phyloP scores from a whole-genome alignment of 2,329 filamentous ascomycete species.

The Talaromyces verruculosus region DNA sequence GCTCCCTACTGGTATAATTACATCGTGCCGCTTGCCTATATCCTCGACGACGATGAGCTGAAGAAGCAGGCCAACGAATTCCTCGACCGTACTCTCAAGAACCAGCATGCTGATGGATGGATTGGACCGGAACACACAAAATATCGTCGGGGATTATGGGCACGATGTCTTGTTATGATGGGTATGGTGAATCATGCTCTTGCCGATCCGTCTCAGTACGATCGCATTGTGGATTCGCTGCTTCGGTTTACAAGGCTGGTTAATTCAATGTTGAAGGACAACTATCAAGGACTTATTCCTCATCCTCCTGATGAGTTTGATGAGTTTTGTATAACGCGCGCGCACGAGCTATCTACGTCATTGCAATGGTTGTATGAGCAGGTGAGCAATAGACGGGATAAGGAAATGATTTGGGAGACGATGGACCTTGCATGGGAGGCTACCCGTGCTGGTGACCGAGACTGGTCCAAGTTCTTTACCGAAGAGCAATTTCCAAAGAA shows the following conservation, averaged over 20 bases:
- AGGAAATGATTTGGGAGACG: conserved; percentile 21
- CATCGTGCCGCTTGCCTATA: conserved; percentile 21
- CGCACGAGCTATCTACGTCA: conserved; percentile 20
- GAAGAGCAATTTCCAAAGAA: conserved; percentile 20
- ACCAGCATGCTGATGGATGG: conserved; percentile 22
- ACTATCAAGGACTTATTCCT: conserved; percentile 20
- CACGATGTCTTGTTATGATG: conserved; percentile 21
- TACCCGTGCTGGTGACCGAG: conserved; percentile 17
- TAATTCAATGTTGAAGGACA: conserved; percentile 21
- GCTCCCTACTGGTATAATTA: conserved; percentile 23
- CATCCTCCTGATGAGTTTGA: conserved; percentile 20
- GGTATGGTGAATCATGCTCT: conserved; percentile 21
- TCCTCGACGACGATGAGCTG: conserved; percentile 19
- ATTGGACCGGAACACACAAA: conserved; percentile 20
- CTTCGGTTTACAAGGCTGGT: conserved; percentile 15
- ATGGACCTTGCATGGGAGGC: conserved; percentile 22
- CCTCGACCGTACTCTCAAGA: conserved; percentile 16
- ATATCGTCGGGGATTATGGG: conserved; percentile 18
- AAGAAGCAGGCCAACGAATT: conserved; percentile 21
- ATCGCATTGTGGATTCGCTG: conserved; percentile 20
- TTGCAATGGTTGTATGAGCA: conserved; percentile 22
- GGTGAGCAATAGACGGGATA: conserved; percentile 18
- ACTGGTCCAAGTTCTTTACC: conserved; percentile 22
- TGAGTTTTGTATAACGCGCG: conserved; percentile 21
- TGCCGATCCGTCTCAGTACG: conserved; percentile 20